phyloP scores from a whole-genome alignment of 495 filamentous ascomycete genomes.

The Amorphotheca resinae region DNA sequence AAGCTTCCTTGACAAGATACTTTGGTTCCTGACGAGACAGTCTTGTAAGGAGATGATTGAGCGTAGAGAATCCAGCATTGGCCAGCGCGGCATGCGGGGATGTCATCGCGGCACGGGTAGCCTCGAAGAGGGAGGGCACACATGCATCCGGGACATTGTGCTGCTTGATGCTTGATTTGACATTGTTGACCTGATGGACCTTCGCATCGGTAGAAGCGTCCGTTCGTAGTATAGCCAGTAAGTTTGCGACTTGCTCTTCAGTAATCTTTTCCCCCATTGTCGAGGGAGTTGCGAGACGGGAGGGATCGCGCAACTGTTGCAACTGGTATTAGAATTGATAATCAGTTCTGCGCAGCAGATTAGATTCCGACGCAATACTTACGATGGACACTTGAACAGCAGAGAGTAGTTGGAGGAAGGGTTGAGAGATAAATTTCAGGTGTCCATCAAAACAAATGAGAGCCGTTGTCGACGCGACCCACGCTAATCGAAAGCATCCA shows the following conservation, averaged over 20 bases:
- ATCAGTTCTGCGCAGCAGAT: too few species aligned
- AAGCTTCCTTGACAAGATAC: constrained; percentile 49
- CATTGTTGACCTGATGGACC: constrained; percentile 50
- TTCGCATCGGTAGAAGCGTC: constrained; percentile 60
- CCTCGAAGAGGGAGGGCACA: constrained; percentile 60
- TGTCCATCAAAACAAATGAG: too few species aligned
- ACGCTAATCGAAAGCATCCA: too few species aligned
- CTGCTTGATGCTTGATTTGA: constrained; percentile 84
- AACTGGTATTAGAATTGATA: too few species aligned
- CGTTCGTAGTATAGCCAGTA: constrained; percentile 54
- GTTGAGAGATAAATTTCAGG: too few species aligned
- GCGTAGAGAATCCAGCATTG: constrained; percentile 67
- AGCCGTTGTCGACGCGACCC: too few species aligned
- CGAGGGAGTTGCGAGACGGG: constrained; percentile 2
- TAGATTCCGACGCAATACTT: too few species aligned
- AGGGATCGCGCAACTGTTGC: neutral
- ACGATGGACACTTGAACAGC: too few species aligned
- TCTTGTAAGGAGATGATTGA: constrained; percentile 75
- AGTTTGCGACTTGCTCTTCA: constrained; percentile 50
- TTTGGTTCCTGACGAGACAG: constrained; percentile 70
- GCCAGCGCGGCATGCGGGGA: constrained; percentile 59
- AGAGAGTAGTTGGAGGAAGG: neutral
- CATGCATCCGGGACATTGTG: constrained; percentile 68
- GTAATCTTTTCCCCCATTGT: constrained; percentile 43
- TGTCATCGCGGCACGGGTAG: constrained; percentile 50